A percentile compares a stretch with the other conserved stretches of the same genome.
Conservation (phyloP, 345 rosid species). For the Turritis glabra region DNA sequence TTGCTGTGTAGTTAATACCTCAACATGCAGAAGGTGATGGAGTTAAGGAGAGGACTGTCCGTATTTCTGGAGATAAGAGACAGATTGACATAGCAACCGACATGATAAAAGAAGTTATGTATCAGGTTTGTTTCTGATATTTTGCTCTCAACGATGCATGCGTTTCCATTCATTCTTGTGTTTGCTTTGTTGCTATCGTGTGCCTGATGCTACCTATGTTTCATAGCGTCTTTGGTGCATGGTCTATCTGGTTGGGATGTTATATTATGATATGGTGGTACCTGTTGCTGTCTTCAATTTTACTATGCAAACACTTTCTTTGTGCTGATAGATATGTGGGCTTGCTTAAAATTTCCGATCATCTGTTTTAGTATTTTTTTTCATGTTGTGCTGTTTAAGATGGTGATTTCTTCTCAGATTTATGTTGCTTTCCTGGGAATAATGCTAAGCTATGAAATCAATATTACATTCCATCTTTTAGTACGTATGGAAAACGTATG, state of each 20-base stretch:
- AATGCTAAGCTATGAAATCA: background rate
- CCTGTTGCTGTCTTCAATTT: background rate
- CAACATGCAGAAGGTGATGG: constrained; percentile 88
- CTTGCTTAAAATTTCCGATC: background rate
- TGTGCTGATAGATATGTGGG: background rate
- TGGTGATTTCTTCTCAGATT: background rate
- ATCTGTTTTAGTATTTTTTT: background rate
- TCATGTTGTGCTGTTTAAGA: background rate
- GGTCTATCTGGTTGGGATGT: background rate
- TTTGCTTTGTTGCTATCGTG: background rate
- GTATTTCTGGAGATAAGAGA: constrained; percentile 78
- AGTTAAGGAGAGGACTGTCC: constrained; percentile 77
- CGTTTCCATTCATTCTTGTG: background rate
- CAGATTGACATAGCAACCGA: constrained; percentile 78
- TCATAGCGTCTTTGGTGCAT: constrained; percentile 4
- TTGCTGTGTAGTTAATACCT: constrained; percentile 65
- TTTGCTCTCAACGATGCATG: constrained; percentile 8
- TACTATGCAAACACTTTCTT: constrained; percentile 2
- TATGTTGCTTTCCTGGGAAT: background rate
- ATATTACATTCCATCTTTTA: background rate
- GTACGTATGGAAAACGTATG: background rate
- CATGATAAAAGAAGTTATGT: constrained; percentile 83
- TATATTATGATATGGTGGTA: background rate
- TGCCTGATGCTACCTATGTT: background rate
- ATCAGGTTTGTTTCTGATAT: constrained; percentile 61